These are phyloP conservation scores for Talaromyces sp. DNA, from an alignment of 2,329 filamentous ascomycete species.

Conservation along the genomic window DNA sequence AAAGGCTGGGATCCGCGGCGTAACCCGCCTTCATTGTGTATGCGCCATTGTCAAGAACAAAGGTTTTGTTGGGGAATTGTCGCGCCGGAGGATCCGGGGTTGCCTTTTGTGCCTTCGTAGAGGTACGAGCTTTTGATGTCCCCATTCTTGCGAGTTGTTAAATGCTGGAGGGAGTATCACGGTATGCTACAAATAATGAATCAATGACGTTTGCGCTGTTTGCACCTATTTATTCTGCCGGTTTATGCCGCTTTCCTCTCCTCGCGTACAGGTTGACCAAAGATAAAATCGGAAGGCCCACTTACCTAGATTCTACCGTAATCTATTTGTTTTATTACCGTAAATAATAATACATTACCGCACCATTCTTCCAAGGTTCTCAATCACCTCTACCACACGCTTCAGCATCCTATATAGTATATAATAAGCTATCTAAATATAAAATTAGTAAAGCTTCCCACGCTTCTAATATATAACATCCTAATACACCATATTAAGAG, in stretches of 20 bases:
- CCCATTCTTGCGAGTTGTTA: constrained; percentile 29
- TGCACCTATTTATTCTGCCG: constrained; percentile 1
- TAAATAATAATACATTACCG: no score
- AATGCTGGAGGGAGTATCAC: background rate
- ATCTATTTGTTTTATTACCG: no score
- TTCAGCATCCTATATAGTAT: no score
- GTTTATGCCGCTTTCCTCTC: background rate
- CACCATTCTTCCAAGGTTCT: no score
- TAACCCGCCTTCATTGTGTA: constrained; percentile 91
- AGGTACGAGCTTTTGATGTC: constrained; percentile 38
- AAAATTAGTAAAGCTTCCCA: no score
- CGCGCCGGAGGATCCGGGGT: constrained; percentile 43
- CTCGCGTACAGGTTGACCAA: background rate
- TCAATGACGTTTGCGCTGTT: constrained; percentile 1
- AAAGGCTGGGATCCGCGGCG: constrained; percentile 46
- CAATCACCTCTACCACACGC: no score
- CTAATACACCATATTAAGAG: no score
- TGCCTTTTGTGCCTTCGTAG: constrained; percentile 56
- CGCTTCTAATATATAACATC: no score
- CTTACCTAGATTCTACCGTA: no score
- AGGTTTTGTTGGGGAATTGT: constrained; percentile 63
- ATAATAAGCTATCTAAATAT: no score
- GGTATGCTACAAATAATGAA: background rate
- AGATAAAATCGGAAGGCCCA: no score
- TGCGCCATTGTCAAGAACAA: constrained; percentile 92